Percentiles rank a stretch among this genome's conserved stretches.
Conservation (phyloP, 1,284 basidiomycete genomes). For the Porogramme epimiltina region DNA sequence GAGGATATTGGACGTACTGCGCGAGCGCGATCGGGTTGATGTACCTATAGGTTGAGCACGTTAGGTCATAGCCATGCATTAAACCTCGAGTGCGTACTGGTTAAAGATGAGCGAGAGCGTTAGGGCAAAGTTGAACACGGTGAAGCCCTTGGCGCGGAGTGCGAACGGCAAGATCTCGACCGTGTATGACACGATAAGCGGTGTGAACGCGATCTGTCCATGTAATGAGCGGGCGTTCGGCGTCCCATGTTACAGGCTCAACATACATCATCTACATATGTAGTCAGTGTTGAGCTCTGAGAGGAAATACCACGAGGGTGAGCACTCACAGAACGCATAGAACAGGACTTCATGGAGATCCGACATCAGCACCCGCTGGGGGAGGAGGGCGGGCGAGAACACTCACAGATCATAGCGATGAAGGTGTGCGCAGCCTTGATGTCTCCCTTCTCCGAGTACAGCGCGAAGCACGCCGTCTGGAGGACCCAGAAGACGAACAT, state of each 20-base stretch:
- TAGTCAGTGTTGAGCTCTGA: neutral
- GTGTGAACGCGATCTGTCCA: constrained; percentile 49
- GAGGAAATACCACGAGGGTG: neutral
- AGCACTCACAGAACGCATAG: constrained; percentile 45
- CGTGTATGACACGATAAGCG: constrained; percentile 58
- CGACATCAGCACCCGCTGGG: too few relatives aligned
- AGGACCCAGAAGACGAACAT: constrained; percentile 41
- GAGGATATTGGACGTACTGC: constrained; percentile 24
- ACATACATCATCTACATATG: too few relatives aligned
- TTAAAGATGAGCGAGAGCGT: constrained; percentile 61
- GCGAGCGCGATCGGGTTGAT: constrained; percentile 44
- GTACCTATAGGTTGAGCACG: constrained; percentile 28
- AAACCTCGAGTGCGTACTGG: constrained; percentile 37
- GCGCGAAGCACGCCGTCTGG: constrained; percentile 44
- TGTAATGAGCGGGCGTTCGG: neutral
- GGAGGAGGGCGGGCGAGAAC: neutral
- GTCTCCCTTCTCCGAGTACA: constrained; percentile 37
- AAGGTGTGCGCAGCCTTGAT: constrained; percentile 42
- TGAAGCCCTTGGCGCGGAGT: constrained; percentile 64
- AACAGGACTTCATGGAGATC: constrained; percentile 40
- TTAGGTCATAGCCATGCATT: neutral
- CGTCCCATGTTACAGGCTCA: too few relatives aligned
- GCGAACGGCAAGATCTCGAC: constrained; percentile 60
- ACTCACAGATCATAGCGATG: constrained; percentile 51
- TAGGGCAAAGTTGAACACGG: constrained; percentile 53